Conservation (phyloP, 768 basidiomycete genomes). For the Rhodotorula paludigena region DNA sequence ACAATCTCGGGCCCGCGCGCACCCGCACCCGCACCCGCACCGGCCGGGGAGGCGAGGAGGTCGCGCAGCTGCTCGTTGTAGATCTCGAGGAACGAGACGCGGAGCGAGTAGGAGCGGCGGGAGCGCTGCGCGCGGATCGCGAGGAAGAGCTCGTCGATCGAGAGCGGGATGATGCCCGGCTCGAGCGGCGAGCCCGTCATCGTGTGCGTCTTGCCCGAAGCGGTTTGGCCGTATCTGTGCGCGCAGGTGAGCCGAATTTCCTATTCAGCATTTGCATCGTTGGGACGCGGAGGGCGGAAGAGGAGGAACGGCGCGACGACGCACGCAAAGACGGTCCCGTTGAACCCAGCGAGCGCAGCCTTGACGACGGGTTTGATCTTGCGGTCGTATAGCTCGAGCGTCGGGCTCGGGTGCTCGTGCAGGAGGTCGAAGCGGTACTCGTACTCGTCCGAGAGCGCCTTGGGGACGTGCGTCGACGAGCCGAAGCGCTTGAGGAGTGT, state of each 20-base stretch:
- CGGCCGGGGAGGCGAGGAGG: conserved; percentile 29
- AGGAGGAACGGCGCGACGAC: conserved; percentile 47
- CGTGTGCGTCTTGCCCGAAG: conserved; percentile 69
- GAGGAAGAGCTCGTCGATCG: conserved; percentile 85
- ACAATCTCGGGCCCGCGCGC: conserved; percentile 58
- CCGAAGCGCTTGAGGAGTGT: conserved; percentile 30
- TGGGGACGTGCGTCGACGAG: neutral
- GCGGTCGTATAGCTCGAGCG: conserved; percentile 35
- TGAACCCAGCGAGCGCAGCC: conserved; percentile 95
- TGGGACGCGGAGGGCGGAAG: neutral
- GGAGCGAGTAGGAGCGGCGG: conserved; percentile 81
- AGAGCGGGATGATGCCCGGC: conserved; percentile 89
- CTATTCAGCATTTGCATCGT: neutral
- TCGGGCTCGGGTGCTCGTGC: conserved; percentile 36
- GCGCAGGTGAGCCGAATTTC: neutral
- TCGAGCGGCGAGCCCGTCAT: conserved; percentile 61
- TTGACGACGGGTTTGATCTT: conserved; percentile 39
- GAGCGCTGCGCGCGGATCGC: conserved; percentile 66
- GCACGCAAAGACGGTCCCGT: conserved; percentile 83
- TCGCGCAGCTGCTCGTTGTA: conserved; percentile 64
- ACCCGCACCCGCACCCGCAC: neutral
- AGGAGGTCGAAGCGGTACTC: conserved; percentile 37
- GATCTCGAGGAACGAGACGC: conserved; percentile 93
- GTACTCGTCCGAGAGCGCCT: conserved; percentile 23
- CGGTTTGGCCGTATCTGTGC: conserved; percentile 62